Evolutionary conservation across 1,139 yeast species (phyloP).

Genomic region (Eremothecium sinecaudum): DNA sequence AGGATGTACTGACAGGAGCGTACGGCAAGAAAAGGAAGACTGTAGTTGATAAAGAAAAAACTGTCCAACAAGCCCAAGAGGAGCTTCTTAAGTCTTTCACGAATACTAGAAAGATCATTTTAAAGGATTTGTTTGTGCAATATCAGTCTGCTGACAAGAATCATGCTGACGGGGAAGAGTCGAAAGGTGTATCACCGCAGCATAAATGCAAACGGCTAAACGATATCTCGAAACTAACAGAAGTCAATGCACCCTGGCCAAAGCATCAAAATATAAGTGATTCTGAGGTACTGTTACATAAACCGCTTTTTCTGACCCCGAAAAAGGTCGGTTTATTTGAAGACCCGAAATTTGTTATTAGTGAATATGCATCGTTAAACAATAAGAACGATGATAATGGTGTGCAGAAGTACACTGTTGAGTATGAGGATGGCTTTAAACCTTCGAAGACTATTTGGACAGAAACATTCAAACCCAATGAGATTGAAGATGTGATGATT

Average conservation of each 20-base stretch:
- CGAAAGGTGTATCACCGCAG: neutral
- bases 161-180: too few relatives aligned
- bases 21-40: neutral
- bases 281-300: too few relatives aligned
- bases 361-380: conserved; percentile 13
- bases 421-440: neutral
- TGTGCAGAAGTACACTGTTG: neutral
- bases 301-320: too few relatives aligned
- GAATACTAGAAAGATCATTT: conserved; percentile 8
- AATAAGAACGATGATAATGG: conserved; percentile 2
- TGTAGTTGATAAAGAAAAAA: neutral
- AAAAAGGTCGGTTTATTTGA: too few relatives aligned
- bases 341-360: too few relatives aligned
- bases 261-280: conserved; percentile 12
- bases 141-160: too few relatives aligned
- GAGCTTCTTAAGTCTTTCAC: conserved; percentile 7
- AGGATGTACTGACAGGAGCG: conserved; percentile 1
- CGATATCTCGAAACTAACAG: conserved; percentile 14
- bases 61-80: conserved; percentile 6
- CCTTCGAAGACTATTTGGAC: conserved; percentile 34
- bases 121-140: conserved; percentile 5
- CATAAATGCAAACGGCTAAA: conserved; percentile 11
- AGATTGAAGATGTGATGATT: conserved; percentile 34
- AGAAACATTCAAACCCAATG: conserved; percentile 37
- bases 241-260: conserved; percentile 19